Evolutionary conservation across 768 basidiomycete species (phyloP).

Genomic region (Paxillus involutus): DNA sequence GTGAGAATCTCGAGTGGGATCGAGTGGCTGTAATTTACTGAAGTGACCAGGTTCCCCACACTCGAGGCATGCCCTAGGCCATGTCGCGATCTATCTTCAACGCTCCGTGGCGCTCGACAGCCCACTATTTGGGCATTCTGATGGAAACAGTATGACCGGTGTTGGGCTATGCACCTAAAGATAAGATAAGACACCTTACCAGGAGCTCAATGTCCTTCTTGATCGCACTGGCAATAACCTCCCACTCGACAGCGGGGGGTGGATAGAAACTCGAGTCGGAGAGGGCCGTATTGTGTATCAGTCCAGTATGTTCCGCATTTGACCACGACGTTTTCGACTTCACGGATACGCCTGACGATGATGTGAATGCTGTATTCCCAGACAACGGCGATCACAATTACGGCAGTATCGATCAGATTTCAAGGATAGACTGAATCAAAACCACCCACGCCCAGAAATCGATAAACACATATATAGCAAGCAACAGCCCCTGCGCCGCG

Average conservation of each 20-base stretch:
- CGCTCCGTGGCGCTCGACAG: constrained; percentile 35
- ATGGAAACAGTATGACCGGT: neutral
- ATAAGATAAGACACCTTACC: constrained; percentile 32
- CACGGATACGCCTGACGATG: constrained; percentile 95
- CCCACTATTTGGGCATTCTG: constrained; percentile 52
- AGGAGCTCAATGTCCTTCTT: constrained; percentile 66
- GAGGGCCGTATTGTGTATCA: constrained; percentile 64
- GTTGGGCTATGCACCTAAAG: neutral
- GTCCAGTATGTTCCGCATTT: constrained; percentile 94
- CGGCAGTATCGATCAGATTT: constrained; percentile 8
- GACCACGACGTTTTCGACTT: constrained; percentile 82
- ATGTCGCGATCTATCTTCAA: constrained; percentile 29
- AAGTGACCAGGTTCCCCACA: too few relatives aligned
- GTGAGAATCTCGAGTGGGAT: neutral
- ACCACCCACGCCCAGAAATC: too few relatives aligned
- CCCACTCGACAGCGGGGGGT: constrained; percentile 37
- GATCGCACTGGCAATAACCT: constrained; percentile 45
- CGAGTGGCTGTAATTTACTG: neutral
- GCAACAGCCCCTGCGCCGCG: too few relatives aligned
- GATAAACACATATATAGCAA: too few relatives aligned
- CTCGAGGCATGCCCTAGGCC: too few relatives aligned
- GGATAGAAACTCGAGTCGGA: constrained; percentile 56
- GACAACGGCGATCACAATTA: constrained; percentile 55
- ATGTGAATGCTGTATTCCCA: constrained; percentile 96
- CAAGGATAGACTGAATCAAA: neutral